Percentiles rank a stretch among this genome's conserved stretches.
phyloP scores from a whole-genome alignment of 495 filamentous ascomycete genomes.

The Neurospora sp. region DNA sequence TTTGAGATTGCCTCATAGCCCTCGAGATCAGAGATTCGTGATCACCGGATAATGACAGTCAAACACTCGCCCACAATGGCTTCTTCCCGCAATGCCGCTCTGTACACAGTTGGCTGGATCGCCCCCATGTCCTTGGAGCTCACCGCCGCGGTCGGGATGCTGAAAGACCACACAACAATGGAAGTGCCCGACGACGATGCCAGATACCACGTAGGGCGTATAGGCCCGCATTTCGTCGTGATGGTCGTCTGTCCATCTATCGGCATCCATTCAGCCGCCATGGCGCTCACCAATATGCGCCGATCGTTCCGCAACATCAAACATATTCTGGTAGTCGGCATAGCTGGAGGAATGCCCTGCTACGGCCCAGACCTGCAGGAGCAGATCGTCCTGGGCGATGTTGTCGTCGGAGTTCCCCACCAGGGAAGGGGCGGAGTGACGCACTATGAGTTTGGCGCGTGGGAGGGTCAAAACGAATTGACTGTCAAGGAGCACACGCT shows the following conservation, averaged over 20 bases:
- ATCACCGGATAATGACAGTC: no score
- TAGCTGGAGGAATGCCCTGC: slow-evolving; percentile 29
- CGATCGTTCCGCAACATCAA: slow-evolving; percentile 31
- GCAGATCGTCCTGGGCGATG: slow-evolving; percentile 25
- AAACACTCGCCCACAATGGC: no score
- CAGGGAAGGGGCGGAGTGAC: slow-evolving; percentile 14
- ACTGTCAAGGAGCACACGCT: slow-evolving; percentile 2
- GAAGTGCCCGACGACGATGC: slow-evolving; percentile 1
- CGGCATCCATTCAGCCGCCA: slow-evolving; percentile 13
- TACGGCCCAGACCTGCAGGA: slow-evolving; percentile 11
- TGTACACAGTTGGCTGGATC: slow-evolving; percentile 43
- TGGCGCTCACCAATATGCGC: slow-evolving; percentile 24
- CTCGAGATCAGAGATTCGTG: no score
- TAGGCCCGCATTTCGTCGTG: not conserved
- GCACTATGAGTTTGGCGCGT: slow-evolving; percentile 20
- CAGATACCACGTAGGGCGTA: not conserved
- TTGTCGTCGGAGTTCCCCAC: slow-evolving; percentile 15
- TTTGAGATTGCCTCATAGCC: no score
- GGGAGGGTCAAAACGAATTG: not conserved
- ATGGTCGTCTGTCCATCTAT: not conserved
- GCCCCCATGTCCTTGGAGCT: slow-evolving; percentile 35
- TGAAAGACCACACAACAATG: slow-evolving; percentile 26
- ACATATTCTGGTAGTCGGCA: slow-evolving; percentile 39
- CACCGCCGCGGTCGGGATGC: slow-evolving; percentile 33
- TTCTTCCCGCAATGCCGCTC: no score